Conservation (phyloP, 2,329 filamentous ascomycete genomes). For the Trichoderma afroharzianum region DNA sequence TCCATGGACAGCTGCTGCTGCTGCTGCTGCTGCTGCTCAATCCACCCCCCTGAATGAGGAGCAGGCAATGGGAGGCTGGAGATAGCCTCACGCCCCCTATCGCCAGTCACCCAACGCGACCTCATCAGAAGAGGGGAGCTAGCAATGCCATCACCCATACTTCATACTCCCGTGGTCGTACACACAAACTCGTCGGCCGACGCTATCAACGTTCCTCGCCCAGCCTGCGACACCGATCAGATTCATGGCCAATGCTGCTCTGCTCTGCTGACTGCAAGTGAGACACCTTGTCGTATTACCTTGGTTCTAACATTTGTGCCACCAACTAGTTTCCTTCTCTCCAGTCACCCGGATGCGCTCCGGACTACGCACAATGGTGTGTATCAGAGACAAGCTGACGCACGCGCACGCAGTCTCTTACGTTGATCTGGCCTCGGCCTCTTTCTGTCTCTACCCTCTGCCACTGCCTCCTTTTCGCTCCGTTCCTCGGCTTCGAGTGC, state of each 20-base stretch:
- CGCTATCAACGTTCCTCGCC: neutral
- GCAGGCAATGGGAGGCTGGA: neutral
- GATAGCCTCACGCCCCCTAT: neutral
- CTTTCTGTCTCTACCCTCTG: neutral
- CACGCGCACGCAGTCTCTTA: neutral
- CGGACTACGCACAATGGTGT: slow-evolving; percentile 3
- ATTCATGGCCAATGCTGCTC: neutral
- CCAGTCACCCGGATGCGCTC: slow-evolving; percentile 5
- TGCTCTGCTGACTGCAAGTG: slow-evolving; percentile 6
- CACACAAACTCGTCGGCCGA: slow-evolving; percentile 12
- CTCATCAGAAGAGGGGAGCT: neutral
- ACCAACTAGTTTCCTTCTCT: slow-evolving; percentile 5
- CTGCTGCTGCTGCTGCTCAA: neutral
- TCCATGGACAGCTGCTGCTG: too few species aligned
- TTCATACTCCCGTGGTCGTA: slow-evolving; percentile 1
- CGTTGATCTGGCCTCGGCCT: neutral
- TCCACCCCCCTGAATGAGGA: neutral
- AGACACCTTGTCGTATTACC: slow-evolving; percentile 7
- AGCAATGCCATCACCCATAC: slow-evolving; percentile 11
- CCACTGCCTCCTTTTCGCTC: neutral
- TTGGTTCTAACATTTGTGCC: neutral
- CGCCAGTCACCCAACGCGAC: neutral
- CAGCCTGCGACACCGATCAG: neutral
- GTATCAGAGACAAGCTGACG: slow-evolving; percentile 15
- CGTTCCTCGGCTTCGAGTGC: neutral